phyloP scores from a whole-genome alignment of 1,284 basidiomycete species.

The Trichosporon inkin region DNA sequence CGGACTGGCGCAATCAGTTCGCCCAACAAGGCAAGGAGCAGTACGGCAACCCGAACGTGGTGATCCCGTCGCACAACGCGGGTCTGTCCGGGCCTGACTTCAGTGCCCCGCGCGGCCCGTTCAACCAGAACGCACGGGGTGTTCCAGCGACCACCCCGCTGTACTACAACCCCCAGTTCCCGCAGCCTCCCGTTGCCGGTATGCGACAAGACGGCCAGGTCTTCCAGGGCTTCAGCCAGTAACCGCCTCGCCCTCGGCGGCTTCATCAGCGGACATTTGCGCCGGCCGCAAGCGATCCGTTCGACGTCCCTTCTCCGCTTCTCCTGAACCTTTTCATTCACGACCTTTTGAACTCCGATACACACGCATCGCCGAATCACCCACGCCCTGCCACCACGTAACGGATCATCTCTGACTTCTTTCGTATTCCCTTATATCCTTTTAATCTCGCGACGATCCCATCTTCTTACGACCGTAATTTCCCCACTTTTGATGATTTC shows the following conservation, averaged over 20 bases:
- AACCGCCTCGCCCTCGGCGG: not conserved
- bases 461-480: not conserved
- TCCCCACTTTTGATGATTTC: not conserved
- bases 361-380: too few relatives aligned
- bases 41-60: constrained; percentile 2
- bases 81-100: not conserved
- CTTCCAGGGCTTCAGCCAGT: constrained; percentile 2
- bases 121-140: not conserved
- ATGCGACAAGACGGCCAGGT: not conserved
- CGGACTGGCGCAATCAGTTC: constrained; percentile 3
- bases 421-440: not conserved
- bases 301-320: not conserved
- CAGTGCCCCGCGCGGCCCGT: not conserved
- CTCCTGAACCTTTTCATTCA: too few relatives aligned
- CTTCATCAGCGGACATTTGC: not conserved
- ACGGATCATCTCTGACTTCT: not conserved
- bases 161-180: constrained; percentile 6
- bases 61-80: not conserved
- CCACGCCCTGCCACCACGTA: not conserved
- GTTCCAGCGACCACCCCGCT: not conserved
- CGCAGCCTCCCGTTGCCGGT: not conserved
- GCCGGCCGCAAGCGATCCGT: not conserved
- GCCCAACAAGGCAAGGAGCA: constrained; percentile 1
- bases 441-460: not conserved
- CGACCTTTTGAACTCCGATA: too few relatives aligned